Evolutionary conservation across 179 eudicot genomes (phyloP), one percentile per base, ranked within the genome.

Genomic region (Heliamphora pulchella): DNA sequence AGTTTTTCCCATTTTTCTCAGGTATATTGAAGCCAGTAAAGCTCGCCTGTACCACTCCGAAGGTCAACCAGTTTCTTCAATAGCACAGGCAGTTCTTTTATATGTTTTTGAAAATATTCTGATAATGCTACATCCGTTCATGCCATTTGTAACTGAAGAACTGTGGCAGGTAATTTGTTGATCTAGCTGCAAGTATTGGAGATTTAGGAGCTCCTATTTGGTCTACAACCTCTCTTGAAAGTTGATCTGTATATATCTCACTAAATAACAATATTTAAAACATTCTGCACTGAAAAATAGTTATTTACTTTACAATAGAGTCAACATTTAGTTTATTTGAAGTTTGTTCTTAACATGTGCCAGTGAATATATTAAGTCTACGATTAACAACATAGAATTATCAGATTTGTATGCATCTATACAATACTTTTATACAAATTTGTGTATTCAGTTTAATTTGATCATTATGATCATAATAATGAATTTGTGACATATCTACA

Each of bases 1-100:
- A 55, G 4, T 18, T 76, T 73, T 55, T 68, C 9, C 57, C 0
- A 15, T 71, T 79, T 14, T 74, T 67, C 76, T 64, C 78, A 94
- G 98, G 99, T 96, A 96, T 85, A 94, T 96, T 80, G 99, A 96
- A 92, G 91, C 98, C 74, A 96, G 98, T 87, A 96, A 96, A 91
- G 88, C 98, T 82, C 97, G 93, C 70, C 89, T 96, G 8, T 89
- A 92, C 86, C 90, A 89, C 66, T 87, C 94, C 57, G 96, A 71
- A 64, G 90, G 84, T 86, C 83, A 84, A 46, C 64, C 88, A 39
- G 82, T 76, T 77, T 79, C 91, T 62, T 85, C 87, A 65, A 80
- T 83, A 78, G 89, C 99, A 41, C 94, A 91, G 80, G 97, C 97
- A 64, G 97, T 90, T 82, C 95, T 96, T 71, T 78, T 96, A 70